Base-by-base conservation (phyloP, 106 monocot species). In the Iris macrosiphon region DNA sequence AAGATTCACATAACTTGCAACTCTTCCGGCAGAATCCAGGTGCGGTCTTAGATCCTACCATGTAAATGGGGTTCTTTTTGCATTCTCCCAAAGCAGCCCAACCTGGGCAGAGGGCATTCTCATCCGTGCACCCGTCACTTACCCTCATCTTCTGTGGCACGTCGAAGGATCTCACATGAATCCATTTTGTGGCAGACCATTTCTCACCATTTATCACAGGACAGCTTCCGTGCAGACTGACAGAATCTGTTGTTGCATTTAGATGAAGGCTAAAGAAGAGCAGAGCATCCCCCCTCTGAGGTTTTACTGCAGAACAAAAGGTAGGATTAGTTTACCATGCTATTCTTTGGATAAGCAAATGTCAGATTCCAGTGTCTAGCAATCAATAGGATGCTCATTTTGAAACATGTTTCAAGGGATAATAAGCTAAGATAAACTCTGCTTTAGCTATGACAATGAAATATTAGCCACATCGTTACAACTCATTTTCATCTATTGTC, bases 171-270 rank as follows among this genome's bases (percentile, higher is more conserved):
- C 71, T 81, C 30, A 91, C 85, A 40, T 82, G 86, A 56, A 93
- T 87, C 93, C 93, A 93, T 56, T 87, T 83, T 1, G 87, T 93
- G 1, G 83, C 82, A 0, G 87, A 80, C 83, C 83, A 80, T 53
- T 93, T 93, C 55, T 87, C 80, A 1, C 93, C 93, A 45, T 83
- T 69, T 7, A 80, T 67, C 0, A 87, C 87, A 2, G 87, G 87
- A 61, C 87, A 87, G 45, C 84, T 80, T 34, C 70, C 93, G 23
- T 88, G 93, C 46, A 84, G 29, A 52, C 87, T 93, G 15, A 19
- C 23, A 0, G 63, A 0, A 41, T 93, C 87, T 16, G 69, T 80
- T 20, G 68, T 88, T n/a, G 77, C 70, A 57, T 93, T 64, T 4
- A 58, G 68, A 19, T 78, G 71, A 19, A 83, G 83, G 67, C 77